Base-by-base conservation (phyloP, 805 yeast species). In the Cyberlindnera petersonii region DNA sequence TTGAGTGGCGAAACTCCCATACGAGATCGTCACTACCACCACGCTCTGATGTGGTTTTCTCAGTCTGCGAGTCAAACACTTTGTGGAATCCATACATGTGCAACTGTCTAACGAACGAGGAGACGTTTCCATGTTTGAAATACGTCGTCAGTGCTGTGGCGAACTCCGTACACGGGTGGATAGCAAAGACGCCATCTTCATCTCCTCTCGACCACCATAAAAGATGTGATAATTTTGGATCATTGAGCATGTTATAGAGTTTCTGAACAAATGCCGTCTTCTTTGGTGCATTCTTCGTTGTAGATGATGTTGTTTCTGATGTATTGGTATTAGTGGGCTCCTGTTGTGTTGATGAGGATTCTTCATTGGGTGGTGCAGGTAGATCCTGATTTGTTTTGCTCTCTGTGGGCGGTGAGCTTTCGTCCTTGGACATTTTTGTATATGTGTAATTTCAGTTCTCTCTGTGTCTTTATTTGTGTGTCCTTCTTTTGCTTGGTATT, bases 11-110 rank as follows among this genome's bases (percentile, higher is more conserved):
- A 60, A 86, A 86, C 63, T 87, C 95, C 96, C 96, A 86, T 15
- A 48, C 42, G 7, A 53, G 32, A 43, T 47, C 56, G 21, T 54
- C 59, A n/a, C 45, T 42, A 18, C 39, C 42, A 26, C 40, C 42
- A 26, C 40, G 28, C 31, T 34, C 26, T 15, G 37, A 14, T 20
- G 43, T 15, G n/a, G 40, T 32, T 8, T 42, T 40, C 14, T 49
- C 50, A 31, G 36, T 46, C 20, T 43, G 49, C 2, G 48, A 31
- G 44, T 54, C 61, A 38, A 55, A 50, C 65, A 74, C 80, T 64
- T 89, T 88, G 61, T 89, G 96, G 66, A 89, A 88, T 1, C 96
- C 96, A 59, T 88, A 88, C 97, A 89, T 91, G 66, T 91, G 95
- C 32, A 89, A 68, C 63, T 91, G 97, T 33, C 97, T 76, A 24